These are phyloP conservation scores for Blepharisma undulans DNA, from an alignment of 169 alveolate genomes.

Conservation along the genomic window DNA sequence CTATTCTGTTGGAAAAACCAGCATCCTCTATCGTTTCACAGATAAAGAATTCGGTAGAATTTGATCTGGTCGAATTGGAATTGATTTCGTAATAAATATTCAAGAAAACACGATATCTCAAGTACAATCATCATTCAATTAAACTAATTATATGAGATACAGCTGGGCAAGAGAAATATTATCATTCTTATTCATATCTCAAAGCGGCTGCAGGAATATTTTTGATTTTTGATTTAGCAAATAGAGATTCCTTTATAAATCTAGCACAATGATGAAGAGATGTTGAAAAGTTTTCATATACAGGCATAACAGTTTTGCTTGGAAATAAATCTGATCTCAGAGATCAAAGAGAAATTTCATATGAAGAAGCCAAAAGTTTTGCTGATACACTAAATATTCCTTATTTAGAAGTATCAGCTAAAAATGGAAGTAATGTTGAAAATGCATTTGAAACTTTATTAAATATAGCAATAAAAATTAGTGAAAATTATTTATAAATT, in stretches of 20 bases:
- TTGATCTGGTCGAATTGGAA: not conserved
- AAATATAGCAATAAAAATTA: too few species aligned
- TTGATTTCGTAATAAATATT: not conserved
- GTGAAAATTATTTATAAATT: too few species aligned
- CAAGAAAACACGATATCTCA: slow-evolving; percentile 29
- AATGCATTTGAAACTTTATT: slow-evolving; percentile 63
- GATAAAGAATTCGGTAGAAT: not conserved
- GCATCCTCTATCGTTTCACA: not conserved
- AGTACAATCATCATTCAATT: slow-evolving; percentile 45
- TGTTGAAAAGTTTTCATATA: slow-evolving; percentile 87
- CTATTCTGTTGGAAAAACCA: not conserved
- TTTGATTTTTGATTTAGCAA: slow-evolving; percentile 82
- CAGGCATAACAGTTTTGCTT: slow-evolving; percentile 86
- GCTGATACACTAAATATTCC: slow-evolving; percentile 89
- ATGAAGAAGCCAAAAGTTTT: slow-evolving; percentile 76
- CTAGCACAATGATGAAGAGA: slow-evolving; percentile 95
- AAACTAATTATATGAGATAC: slow-evolving; percentile 91
- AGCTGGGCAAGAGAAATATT: slow-evolving; percentile 87
- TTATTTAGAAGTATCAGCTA: slow-evolving; percentile 93
- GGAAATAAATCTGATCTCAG: slow-evolving; percentile 92
- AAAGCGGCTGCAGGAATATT: slow-evolving; percentile 77
- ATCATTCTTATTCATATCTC: slow-evolving; percentile 81
- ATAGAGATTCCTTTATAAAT: slow-evolving; percentile 90
- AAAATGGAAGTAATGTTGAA: slow-evolving; percentile 89
- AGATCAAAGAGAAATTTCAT: slow-evolving; percentile 69